phyloP scores from a whole-genome alignment of 1,139 yeast genomes.

The Yamadazyma triangularis region DNA sequence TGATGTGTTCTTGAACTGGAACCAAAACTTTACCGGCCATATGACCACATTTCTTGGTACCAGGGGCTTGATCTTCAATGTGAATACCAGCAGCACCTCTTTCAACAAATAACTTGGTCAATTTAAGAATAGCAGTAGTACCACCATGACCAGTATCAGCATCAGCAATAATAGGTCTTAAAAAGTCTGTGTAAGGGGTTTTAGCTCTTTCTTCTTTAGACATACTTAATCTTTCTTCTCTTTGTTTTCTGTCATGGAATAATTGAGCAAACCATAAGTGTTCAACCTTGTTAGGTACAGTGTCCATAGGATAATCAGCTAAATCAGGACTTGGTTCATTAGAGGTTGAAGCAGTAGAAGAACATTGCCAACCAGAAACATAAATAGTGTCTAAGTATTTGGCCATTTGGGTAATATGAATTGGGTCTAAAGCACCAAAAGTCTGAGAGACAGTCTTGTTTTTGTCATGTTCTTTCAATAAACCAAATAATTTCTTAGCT shows the following conservation, averaged over 20 bases:
- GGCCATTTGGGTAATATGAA: conserved; percentile 95
- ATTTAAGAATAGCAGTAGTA: conserved; percentile 89
- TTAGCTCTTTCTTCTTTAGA: conserved; percentile 62
- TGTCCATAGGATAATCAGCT: conserved; percentile 98
- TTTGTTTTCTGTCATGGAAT: conserved; percentile 96
- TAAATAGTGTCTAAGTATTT: conserved; percentile 88
- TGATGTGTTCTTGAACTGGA: conserved; percentile 95
- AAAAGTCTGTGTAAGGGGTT: conserved; percentile 66
- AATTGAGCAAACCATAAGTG: conserved; percentile 95
- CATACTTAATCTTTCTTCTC: conserved; percentile 70
- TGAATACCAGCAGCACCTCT: conserved; percentile 99
- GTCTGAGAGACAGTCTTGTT: conserved; percentile 80
- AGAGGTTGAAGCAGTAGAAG: conserved; percentile 94
- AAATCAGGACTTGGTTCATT: conserved; percentile 98
- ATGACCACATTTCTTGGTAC: conserved; percentile 96
- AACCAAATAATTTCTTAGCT: conserved; percentile 74
- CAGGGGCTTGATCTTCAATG: conserved; percentile 98
- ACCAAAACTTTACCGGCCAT: conserved; percentile 98
- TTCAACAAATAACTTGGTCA: conserved; percentile 94
- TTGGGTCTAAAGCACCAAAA: conserved; percentile 95
- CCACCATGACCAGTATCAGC: conserved; percentile 99
- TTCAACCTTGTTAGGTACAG: conserved; percentile 97
- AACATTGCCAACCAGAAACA: conserved; percentile 98
- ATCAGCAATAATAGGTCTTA: conserved; percentile 94
- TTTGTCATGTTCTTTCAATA: conserved; percentile 68